Evolutionary conservation across 2,329 filamentous ascomycete species (phyloP).

Genomic region (Xylaria sp.): DNA sequence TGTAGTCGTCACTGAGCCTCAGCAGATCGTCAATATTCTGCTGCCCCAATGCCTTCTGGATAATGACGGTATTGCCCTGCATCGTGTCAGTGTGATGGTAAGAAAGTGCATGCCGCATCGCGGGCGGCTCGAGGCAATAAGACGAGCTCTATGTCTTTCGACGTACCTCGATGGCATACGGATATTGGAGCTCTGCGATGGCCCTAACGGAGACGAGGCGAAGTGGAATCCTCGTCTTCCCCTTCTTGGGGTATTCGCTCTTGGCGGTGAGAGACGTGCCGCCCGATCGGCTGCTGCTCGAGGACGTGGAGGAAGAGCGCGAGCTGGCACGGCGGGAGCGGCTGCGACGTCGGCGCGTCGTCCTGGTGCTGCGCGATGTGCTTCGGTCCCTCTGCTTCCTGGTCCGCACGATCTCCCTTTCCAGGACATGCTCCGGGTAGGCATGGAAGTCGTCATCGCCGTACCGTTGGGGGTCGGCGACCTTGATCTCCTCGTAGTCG

Average conservation of each 20-base stretch:
- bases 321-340: constrained; percentile 54
- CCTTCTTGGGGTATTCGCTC: constrained; percentile 79
- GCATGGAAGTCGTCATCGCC: constrained; percentile 78
- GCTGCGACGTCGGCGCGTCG: constrained; percentile 44
- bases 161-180: constrained; percentile 84
- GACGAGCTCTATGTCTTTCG: not conserved
- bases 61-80: constrained; percentile 82
- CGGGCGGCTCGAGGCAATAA: not conserved
- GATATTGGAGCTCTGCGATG: constrained; percentile 85
- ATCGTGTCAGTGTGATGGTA: constrained; percentile 48
- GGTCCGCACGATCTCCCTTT: constrained; percentile 67
- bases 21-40: constrained; percentile 93
- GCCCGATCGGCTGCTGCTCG: constrained; percentile 57
- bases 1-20: constrained; percentile 81
- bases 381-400: constrained; percentile 59
- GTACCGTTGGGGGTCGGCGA: constrained; percentile 74
- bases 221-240: constrained; percentile 88
- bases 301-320: constrained; percentile 57
- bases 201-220: constrained; percentile 83
- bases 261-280: constrained; percentile 61
- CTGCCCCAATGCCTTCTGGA: constrained; percentile 86
- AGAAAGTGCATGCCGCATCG: not conserved
- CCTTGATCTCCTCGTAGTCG: constrained; percentile 73
- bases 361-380: constrained; percentile 54
- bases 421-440: constrained; percentile 68